Base-by-base conservation (phyloP, 495 filamentous ascomycete species). In the Tuber brumale region DNA sequence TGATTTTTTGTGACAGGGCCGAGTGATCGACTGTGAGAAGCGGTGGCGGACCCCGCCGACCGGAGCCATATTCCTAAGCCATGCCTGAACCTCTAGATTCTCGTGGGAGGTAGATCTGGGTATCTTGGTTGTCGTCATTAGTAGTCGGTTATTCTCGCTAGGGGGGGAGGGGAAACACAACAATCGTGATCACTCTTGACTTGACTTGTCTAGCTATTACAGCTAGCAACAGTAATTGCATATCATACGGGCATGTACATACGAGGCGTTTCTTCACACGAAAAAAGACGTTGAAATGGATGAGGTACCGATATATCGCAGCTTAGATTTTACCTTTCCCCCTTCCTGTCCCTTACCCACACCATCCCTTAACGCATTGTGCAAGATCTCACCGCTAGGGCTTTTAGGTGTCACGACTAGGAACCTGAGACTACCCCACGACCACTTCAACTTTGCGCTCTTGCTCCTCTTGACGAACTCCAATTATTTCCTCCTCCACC, bases 361-460 rank as follows among this genome's bases (percentile, higher is more conserved):
- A 27, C 44, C 23, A 82, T 98, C 95, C 48, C 93, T 88, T 74
- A 98, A 84, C 79, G 96, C 79, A 31, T 93, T 87, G 61, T 94
- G 86, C 81, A 98, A 83, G 78, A 98, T 97, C 90, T 98, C 97
- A 19, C 94, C 94, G 83, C 91, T 94, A 0, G 95, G 92, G 80
- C 92, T 96, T 87, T 97, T 97, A 31, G 95, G 94, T 75, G 97
- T 88, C 48, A 82, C 85, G 74, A 91, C 89, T 37, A 91, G 83
- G 81, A 97, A 97, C 81, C 91, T 88, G 14, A 97, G 86, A 8
- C 94, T 93, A 6, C 85, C 90, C 75, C 86, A 85, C n/a, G 92
- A 82, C 88, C 89, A 91, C 84, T 92, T 93, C 74, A 90, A 86
- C 81, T 87, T 86, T 16, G 88, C 76, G 0, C 76, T 86, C 83